Conservation (phyloP, 2,329 filamentous ascomycete species). For the Colletotrichum sp. region DNA sequence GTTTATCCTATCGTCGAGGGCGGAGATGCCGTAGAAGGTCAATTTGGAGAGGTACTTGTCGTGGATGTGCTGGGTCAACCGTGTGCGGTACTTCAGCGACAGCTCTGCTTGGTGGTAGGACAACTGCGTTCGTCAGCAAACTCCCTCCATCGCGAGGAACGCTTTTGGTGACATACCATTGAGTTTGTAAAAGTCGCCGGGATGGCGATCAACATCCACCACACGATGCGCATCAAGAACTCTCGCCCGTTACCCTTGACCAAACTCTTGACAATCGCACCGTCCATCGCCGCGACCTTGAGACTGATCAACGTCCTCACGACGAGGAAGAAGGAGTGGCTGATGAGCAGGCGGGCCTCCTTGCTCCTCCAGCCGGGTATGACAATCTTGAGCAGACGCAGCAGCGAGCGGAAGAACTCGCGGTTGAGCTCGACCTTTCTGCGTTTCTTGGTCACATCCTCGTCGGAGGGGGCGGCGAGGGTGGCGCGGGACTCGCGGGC, state of each 20-base stretch:
- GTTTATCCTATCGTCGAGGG: conserved; percentile 96
- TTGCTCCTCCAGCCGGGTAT: conserved; percentile 90
- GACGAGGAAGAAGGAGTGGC: conserved; percentile 92
- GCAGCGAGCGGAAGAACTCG: conserved; percentile 76
- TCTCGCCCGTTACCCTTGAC: conserved; percentile 91
- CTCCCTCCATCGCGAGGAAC: not conserved
- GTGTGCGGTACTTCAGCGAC: conserved; percentile 88
- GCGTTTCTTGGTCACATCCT: conserved; percentile 44
- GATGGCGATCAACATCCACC: conserved; percentile 98
- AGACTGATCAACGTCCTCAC: conserved; percentile 89
- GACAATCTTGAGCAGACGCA: conserved; percentile 82
- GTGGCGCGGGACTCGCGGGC: conserved; percentile 47
- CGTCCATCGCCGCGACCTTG: conserved; percentile 96
- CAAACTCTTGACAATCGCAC: conserved; percentile 87
- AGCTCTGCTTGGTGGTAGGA: conserved; percentile 97
- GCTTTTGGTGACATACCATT: conserved; percentile 68
- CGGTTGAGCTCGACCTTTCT: conserved; percentile 93
- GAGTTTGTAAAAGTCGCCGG: conserved; percentile 98
- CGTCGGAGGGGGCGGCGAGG: conserved; percentile 52
- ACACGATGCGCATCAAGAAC: conserved; percentile 85
- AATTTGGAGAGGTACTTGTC: conserved; percentile 96
- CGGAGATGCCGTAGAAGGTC: conserved; percentile 96
- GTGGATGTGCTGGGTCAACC: conserved; percentile 93
- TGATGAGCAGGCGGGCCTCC: conserved; percentile 83
- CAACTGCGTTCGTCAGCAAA: conserved; percentile 57